phyloP scores from a whole-genome alignment of 1,139 yeast genomes.

The Pneumocystis carinii region DNA sequence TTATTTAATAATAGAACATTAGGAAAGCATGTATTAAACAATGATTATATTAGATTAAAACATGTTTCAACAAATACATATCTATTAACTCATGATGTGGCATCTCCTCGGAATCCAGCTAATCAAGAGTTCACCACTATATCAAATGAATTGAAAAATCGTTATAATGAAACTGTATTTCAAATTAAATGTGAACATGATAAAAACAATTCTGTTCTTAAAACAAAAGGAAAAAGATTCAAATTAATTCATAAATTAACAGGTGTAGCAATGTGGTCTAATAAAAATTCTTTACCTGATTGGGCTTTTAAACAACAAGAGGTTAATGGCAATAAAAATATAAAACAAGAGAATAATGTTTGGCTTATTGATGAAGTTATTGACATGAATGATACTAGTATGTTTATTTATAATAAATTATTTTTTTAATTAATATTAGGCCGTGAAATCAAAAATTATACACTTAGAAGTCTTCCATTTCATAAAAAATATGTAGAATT shows the following conservation, averaged over 20 bases:
- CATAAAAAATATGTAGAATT: slow-evolving; percentile 78
- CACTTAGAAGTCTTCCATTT: slow-evolving; percentile 49
- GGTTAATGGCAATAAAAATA: slow-evolving; percentile 82
- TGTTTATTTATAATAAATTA: slow-evolving; percentile 31
- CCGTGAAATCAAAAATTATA: slow-evolving; percentile 29
- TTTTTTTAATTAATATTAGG: not conserved
- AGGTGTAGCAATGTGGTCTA: slow-evolving; percentile 87
- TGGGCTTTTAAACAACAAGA: slow-evolving; percentile 92
- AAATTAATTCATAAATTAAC: slow-evolving; percentile 72
- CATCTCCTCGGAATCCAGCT: slow-evolving; percentile 82
- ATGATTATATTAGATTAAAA: slow-evolving; percentile 60
- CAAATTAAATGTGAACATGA: slow-evolving; percentile 45
- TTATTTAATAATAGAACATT: slow-evolving; percentile 27
- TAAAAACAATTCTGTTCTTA: slow-evolving; percentile 40
- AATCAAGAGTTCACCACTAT: slow-evolving; percentile 83
- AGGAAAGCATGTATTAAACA: slow-evolving; percentile 39
- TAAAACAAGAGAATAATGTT: slow-evolving; percentile 46
- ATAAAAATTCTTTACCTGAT: slow-evolving; percentile 68
- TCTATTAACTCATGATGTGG: slow-evolving; percentile 86
- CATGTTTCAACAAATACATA: slow-evolving; percentile 71
- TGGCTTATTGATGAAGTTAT: slow-evolving; percentile 72
- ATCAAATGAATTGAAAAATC: slow-evolving; percentile 39
- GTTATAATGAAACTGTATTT: slow-evolving; percentile 65
- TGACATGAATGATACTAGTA: slow-evolving; percentile 42
- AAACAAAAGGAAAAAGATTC: slow-evolving; percentile 55